These are phyloP conservation scores for Microbotryum violaceum DNA, from an alignment of 1,284 basidiomycete genomes.

Conservation along the genomic window DNA sequence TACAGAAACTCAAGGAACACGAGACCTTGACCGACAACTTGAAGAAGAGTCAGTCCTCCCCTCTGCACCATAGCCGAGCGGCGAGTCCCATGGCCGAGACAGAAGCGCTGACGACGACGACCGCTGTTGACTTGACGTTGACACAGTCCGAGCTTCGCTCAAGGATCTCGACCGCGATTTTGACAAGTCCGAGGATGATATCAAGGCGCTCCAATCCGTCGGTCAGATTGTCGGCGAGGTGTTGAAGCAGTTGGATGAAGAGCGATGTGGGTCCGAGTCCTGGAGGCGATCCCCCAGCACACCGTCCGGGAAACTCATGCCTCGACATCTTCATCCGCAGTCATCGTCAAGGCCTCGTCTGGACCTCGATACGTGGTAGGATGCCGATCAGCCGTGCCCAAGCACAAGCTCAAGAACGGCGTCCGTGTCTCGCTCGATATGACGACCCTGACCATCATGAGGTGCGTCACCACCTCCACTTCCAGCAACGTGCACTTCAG, in stretches of 20 bases:
- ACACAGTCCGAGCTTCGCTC: slow-evolving; percentile 40
- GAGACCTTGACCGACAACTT: slow-evolving; percentile 71
- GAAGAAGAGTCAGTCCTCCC: slow-evolving; percentile 63
- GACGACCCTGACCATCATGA: slow-evolving; percentile 99
- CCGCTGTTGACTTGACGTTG: no score
- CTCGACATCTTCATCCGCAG: slow-evolving; percentile 44
- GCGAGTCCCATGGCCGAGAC: background rate
- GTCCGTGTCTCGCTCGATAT: slow-evolving; percentile 97
- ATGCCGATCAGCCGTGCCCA: slow-evolving; percentile 83
- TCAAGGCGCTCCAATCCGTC: slow-evolving; percentile 97
- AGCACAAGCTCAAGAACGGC: slow-evolving; percentile 74
- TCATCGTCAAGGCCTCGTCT: slow-evolving; percentile 98
- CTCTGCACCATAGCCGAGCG: background rate
- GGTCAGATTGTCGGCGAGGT: slow-evolving; percentile 99
- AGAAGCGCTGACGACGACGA: background rate
- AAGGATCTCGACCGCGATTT: slow-evolving; percentile 83
- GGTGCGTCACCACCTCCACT: slow-evolving; percentile 38
- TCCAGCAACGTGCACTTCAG: background rate
- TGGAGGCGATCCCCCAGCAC: background rate
- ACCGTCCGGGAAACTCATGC: background rate
- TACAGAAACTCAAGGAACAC: slow-evolving; percentile 82
- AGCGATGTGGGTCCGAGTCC: slow-evolving; percentile 65
- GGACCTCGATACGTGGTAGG: slow-evolving; percentile 99
- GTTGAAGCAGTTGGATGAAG: slow-evolving; percentile 96
- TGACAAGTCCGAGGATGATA: slow-evolving; percentile 96